A percentile compares a stretch with the other conserved stretches of the same genome.
These are phyloP conservation scores for Hypholoma fasciculare DNA, from an alignment of 768 basidiomycete species.

Conservation along the genomic window DNA sequence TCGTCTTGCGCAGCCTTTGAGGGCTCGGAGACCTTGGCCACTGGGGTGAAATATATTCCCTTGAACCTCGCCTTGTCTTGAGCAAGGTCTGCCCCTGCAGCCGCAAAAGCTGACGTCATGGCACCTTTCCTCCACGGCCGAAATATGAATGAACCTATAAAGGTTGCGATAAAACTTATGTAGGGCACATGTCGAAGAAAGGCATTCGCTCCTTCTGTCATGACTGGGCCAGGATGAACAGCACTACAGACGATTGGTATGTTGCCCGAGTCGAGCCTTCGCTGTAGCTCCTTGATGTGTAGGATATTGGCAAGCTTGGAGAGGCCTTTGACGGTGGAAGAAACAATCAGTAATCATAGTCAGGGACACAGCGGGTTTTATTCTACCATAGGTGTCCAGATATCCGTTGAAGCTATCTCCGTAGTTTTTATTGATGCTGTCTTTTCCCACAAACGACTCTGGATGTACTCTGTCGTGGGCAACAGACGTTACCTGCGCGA, in stretches of 20 bases:
- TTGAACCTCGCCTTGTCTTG: slow-evolving; percentile 31
- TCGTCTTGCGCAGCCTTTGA: slow-evolving; percentile 27
- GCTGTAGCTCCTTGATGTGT: slow-evolving; percentile 51
- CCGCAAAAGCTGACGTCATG: slow-evolving; percentile 37
- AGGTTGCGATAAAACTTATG: slow-evolving; percentile 5
- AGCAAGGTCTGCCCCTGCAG: slow-evolving; percentile 33
- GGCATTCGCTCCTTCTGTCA: slow-evolving; percentile 23
- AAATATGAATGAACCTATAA: slow-evolving; percentile 15
- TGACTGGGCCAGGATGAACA: slow-evolving; percentile 42
- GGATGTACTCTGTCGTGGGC: slow-evolving; percentile 2
- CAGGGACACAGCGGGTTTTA: too few species aligned
- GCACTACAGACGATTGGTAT: slow-evolving; percentile 37
- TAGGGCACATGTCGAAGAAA: slow-evolving; percentile 10
- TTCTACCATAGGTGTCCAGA: slow-evolving; percentile 32
- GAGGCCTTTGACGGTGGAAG: slow-evolving; percentile 22
- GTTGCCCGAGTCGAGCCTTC: slow-evolving; percentile 35
- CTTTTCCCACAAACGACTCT: slow-evolving; percentile 4
- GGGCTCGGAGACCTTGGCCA: slow-evolving; percentile 26
- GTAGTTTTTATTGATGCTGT: slow-evolving; percentile 32
- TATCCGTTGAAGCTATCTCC: slow-evolving; percentile 18
- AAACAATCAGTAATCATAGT: too few species aligned
- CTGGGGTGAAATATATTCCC: slow-evolving; percentile 37
- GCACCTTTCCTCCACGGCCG: slow-evolving; percentile 29
- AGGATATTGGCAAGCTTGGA: slow-evolving; percentile 55
- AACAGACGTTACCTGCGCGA: slow-evolving; percentile 5